phyloP scores from a whole-genome alignment of 2,329 filamentous ascomycete genomes.

The Penicillium fuscoglaucum region DNA sequence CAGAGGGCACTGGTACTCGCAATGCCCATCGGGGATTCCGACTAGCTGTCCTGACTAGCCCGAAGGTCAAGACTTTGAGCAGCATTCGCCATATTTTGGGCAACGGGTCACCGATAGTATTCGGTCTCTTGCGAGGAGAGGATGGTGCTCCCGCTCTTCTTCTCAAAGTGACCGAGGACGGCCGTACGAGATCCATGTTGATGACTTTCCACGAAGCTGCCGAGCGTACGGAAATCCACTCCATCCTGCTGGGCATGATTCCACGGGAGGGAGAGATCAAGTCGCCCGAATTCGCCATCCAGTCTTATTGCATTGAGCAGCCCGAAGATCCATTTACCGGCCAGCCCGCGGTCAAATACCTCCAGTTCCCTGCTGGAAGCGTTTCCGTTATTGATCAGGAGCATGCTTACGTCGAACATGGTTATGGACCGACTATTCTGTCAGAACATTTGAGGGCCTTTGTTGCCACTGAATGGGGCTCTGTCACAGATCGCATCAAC shows the following conservation, averaged over 20 bases:
- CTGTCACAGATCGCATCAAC: slow-evolving; percentile 80
- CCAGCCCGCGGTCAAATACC: slow-evolving; percentile 31
- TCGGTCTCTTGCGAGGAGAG: slow-evolving; percentile 73
- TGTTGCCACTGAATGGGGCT: slow-evolving; percentile 72
- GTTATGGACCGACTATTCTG: slow-evolving; percentile 66
- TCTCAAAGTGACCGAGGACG: slow-evolving; percentile 67
- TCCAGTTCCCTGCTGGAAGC: slow-evolving; percentile 41
- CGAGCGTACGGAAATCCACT: slow-evolving; percentile 70
- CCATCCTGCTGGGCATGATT: slow-evolving; percentile 70
- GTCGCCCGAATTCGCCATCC: slow-evolving; percentile 67
- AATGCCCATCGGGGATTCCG: slow-evolving; percentile 77
- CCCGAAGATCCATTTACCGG: slow-evolving; percentile 38
- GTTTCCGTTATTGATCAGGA: slow-evolving; percentile 68
- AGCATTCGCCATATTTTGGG: slow-evolving; percentile 70
- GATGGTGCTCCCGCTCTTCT: slow-evolving; percentile 68
- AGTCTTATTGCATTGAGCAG: slow-evolving; percentile 63
- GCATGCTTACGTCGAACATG: slow-evolving; percentile 55
- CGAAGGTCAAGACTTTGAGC: slow-evolving; percentile 74
- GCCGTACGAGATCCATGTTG: slow-evolving; percentile 69
- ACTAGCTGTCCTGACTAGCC: slow-evolving; percentile 73
- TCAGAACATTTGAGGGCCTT: slow-evolving; percentile 75
- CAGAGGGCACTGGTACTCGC: slow-evolving; percentile 70
- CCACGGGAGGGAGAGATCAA: slow-evolving; percentile 67
- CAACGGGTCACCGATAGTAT: slow-evolving; percentile 68
- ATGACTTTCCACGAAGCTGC: slow-evolving; percentile 74